These are phyloP conservation scores for Hypoxylon fragiforme DNA, from an alignment of 495 filamentous ascomycete genomes.

Conservation along the genomic window DNA sequence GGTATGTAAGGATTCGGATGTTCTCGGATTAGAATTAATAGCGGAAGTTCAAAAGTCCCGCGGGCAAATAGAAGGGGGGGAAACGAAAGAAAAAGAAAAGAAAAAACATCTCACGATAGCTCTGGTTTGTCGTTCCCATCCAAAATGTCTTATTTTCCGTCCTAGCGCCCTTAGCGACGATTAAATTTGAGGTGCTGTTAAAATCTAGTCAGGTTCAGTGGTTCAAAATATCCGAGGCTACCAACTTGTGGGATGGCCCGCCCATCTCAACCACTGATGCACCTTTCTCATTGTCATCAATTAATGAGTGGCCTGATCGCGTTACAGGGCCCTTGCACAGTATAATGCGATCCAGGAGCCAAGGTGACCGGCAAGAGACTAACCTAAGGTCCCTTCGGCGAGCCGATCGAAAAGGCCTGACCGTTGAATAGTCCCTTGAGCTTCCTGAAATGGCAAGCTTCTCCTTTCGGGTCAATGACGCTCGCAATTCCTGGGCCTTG, in stretches of 20 bases:
- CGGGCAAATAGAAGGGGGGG: slow-evolving; percentile 13
- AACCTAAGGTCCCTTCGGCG: slow-evolving; percentile 16
- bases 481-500: slow-evolving; percentile 23
- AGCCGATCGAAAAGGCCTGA: slow-evolving; percentile 28
- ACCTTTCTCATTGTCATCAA: slow-evolving; percentile 24
- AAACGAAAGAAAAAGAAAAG: not conserved
- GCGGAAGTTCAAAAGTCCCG: slow-evolving; percentile 7
- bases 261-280: slow-evolving; percentile 26
- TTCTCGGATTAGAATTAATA: slow-evolving; percentile 12
- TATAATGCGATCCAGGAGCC: slow-evolving; percentile 19
- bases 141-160: slow-evolving; percentile 22
- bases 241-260: slow-evolving; percentile 32
- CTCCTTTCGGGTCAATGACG: slow-evolving; percentile 34
- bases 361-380: slow-evolving; percentile 20
- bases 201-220: slow-evolving; percentile 27
- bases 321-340: slow-evolving; percentile 33
- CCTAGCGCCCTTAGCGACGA: slow-evolving; percentile 30
- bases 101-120: slow-evolving; percentile 6
- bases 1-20: slow-evolving; percentile 8
- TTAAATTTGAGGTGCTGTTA: slow-evolving; percentile 27
- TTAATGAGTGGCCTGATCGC: slow-evolving; percentile 32
- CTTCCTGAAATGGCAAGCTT: slow-evolving; percentile 29
- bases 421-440: slow-evolving; percentile 24
- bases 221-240: slow-evolving; percentile 33
- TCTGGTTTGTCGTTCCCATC: slow-evolving; percentile 9